Conservation (phyloP, 2,329 filamentous ascomycete genomes). For the Colletotrichum kahawae region DNA sequence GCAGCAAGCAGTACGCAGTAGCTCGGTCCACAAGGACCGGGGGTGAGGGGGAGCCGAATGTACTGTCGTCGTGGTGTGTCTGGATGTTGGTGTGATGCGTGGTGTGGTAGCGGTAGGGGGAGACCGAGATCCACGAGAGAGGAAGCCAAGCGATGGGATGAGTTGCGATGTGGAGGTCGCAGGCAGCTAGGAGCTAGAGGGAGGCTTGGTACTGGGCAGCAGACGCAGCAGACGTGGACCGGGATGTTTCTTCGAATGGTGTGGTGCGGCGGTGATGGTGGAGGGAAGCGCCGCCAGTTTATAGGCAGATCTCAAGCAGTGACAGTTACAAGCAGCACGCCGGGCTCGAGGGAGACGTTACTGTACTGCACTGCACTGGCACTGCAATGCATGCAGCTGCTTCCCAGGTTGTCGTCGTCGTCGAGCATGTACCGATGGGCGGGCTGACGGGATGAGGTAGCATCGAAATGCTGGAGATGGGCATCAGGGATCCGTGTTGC, state of each 20-base stretch:
- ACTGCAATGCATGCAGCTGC: constrained; percentile 9
- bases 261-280: background rate
- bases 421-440: background rate
- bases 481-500: background rate
- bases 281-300: background rate
- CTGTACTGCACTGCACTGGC: background rate
- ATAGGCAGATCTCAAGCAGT: background rate
- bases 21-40: constrained; percentile 12
- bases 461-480: background rate
- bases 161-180: constrained; percentile 7
- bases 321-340: background rate
- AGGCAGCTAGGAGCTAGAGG: background rate
- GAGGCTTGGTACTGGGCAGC: constrained; percentile 4
- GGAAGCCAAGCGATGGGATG: constrained; percentile 11
- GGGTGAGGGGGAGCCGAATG: constrained; percentile 11
- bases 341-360: background rate
- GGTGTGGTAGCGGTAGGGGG: background rate
- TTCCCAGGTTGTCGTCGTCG: constrained; percentile 4
- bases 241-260: constrained; percentile 16
- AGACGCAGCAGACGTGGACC: constrained; percentile 2
- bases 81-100: background rate
- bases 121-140: background rate
- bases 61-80: background rate
- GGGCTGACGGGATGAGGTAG: background rate
- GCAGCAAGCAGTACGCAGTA: constrained; percentile 1